phyloP scores from a whole-genome alignment of 2,329 filamentous ascomycete species.

The Pseudogymnoascus pannorum region DNA sequence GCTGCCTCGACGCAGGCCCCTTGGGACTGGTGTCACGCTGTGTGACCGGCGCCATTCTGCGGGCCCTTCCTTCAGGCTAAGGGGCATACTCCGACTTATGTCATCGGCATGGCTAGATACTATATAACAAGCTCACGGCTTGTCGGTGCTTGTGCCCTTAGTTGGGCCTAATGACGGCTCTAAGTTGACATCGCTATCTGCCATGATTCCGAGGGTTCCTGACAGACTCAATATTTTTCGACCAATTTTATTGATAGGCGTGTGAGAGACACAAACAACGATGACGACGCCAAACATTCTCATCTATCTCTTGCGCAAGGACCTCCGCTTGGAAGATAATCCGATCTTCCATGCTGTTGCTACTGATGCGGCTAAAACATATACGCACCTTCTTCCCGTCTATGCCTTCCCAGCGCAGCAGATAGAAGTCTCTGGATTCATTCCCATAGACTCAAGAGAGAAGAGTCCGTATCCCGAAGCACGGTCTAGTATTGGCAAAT shows the following conservation, averaged over 20 bases:
- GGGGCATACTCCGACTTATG: neutral
- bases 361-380: slow-evolving; percentile 34
- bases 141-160: slow-evolving; percentile 4
- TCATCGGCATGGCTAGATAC: neutral
- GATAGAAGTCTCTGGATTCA: slow-evolving; percentile 67
- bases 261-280: neutral
- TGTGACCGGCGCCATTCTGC: slow-evolving; percentile 1
- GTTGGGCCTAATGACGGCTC: neutral
- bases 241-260: neutral
- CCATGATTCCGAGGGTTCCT: neutral
- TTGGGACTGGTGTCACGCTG: slow-evolving; percentile 3
- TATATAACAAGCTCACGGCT: slow-evolving; percentile 2
- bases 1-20: slow-evolving; percentile 1
- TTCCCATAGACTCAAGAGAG: slow-evolving; percentile 38
- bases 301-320: slow-evolving; percentile 65
- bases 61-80: slow-evolving; percentile 4
- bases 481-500: slow-evolving; percentile 54
- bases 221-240: neutral
- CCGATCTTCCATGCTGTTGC: slow-evolving; percentile 57
- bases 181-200: neutral
- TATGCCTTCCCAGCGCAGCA: slow-evolving; percentile 64
- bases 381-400: slow-evolving; percentile 63
- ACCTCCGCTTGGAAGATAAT: slow-evolving; percentile 68
- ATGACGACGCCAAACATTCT: slow-evolving; percentile 44
- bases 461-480: slow-evolving; percentile 63